Conservation (phyloP, 495 filamentous ascomycete genomes). For the Monascus purpureus region DNA sequence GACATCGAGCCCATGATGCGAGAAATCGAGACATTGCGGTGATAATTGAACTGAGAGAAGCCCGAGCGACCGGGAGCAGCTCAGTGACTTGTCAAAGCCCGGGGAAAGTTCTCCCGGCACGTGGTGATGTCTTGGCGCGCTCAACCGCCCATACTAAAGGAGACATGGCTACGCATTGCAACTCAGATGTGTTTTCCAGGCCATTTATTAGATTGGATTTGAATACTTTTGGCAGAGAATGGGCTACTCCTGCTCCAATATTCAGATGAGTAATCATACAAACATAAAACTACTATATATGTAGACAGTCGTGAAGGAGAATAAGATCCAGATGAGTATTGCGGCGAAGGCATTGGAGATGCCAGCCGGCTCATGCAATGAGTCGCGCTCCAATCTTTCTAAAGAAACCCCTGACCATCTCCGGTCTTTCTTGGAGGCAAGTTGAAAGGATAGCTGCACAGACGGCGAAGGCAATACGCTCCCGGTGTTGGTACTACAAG, state of each 20-base stretch:
- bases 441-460: slow-evolving; percentile 68
- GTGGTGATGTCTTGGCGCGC: slow-evolving; percentile 11
- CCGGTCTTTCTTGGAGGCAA: slow-evolving; percentile 47
- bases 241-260: no score
- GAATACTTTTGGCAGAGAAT: no score
- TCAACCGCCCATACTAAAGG: no score
- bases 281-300: no score
- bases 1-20: slow-evolving; percentile 14
- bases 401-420: slow-evolving; percentile 59
- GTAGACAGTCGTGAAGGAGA: no score
- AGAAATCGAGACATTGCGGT: slow-evolving; percentile 13
- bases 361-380: no score
- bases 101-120: slow-evolving; percentile 7
- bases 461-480: slow-evolving; percentile 57
- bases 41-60: slow-evolving; percentile 11
- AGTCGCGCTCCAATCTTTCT: slow-evolving; percentile 48
- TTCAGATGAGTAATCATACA: no score
- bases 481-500: slow-evolving; percentile 55
- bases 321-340: no score
- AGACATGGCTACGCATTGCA: no score
- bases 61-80: background rate
- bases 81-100: background rate
- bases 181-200: no score
- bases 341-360: no score
- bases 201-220: no score